A percentile compares a stretch with the other conserved stretches of the same genome.
Evolutionary conservation across 257 asterid species (phyloP).

Genomic region (Fraxinus americana): DNA sequence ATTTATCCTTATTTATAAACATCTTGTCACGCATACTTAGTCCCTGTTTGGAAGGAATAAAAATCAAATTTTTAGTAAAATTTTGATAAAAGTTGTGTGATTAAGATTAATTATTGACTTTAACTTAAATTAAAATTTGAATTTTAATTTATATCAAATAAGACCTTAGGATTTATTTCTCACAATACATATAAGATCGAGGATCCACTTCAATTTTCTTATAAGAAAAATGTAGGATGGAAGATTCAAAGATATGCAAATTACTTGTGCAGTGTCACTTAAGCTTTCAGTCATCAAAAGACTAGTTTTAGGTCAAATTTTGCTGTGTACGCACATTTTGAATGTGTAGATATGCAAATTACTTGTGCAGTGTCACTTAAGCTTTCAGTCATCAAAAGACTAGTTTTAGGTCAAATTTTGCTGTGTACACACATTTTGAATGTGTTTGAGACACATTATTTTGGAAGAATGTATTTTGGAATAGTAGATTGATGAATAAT

Average conservation of each 20-base stretch:
- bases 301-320: constrained; percentile 8
- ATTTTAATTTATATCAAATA: too few relatives aligned
- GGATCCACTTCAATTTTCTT: neutral
- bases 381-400: constrained; percentile 20
- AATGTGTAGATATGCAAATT: neutral
- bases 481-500: too few relatives aligned
- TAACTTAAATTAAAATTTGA: too few relatives aligned
- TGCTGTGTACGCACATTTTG: neutral
- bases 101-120: too few relatives aligned
- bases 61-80: too few relatives aligned
- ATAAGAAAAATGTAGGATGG: neutral
- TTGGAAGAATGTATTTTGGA: too few relatives aligned
- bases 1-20: too few relatives aligned
- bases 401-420: constrained; percentile 6
- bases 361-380: constrained; percentile 17
- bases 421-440: neutral
- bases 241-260: neutral
- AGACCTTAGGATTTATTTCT: neutral
- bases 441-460: too few relatives aligned
- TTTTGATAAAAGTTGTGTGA: too few relatives aligned
- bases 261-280: constrained; percentile 13
- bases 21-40: too few relatives aligned
- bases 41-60: too few relatives aligned
- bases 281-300: constrained; percentile 21
- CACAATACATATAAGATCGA: neutral